Base-by-base conservation (phyloP, 805 yeast species). In the Torulaspora microellipsoides region DNA sequence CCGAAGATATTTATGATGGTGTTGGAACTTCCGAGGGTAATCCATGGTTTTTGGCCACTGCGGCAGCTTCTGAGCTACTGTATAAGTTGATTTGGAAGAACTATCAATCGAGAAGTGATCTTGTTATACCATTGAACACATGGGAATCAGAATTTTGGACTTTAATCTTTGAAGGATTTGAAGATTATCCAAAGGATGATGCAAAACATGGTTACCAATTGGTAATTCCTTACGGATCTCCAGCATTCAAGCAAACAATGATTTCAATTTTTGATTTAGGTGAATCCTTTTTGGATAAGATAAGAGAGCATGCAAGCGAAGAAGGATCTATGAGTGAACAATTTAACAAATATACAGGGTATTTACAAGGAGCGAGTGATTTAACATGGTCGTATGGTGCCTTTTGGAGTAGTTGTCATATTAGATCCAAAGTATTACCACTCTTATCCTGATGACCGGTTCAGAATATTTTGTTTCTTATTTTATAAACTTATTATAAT, bases 311-410 rank as follows among this genome's bases (percentile, higher is more conserved):
- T 61, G 78, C 76, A 15, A 85, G 79, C 58, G 64, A 60, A 53
- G 66, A 65, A 41, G 76, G 78, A 14, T 95, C 95, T 41, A 81
- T 91, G 80, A 82, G 90, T 56, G 98, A 91, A 65, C 96, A 91
- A 59, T 87, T 88, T 63, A 87, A 85, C 66, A 79, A 76, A 56
- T 75, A 80, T 55, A 78, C 75, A 33, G 98, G 98, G 0, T 88
- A 65, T 61, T 78, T 88, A 83, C 84, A 82, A 63, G 98, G 98
- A 6, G 98, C 98, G 0, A 66, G 68, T 43, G 78, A 85, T 54
- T 75, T 91, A 53, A 90, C 97, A 4, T 91, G 98, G 98, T 83
- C 95, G 48, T 87, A 87, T 60, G 78, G 88, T 27, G 75, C 95
- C 4, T 77, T 85, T 36, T 81, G 83, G 79, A 75, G 78, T 52